These are phyloP conservation scores for Iris pallida DNA, from an alignment of 116 monocot species.

Conservation along the genomic window DNA sequence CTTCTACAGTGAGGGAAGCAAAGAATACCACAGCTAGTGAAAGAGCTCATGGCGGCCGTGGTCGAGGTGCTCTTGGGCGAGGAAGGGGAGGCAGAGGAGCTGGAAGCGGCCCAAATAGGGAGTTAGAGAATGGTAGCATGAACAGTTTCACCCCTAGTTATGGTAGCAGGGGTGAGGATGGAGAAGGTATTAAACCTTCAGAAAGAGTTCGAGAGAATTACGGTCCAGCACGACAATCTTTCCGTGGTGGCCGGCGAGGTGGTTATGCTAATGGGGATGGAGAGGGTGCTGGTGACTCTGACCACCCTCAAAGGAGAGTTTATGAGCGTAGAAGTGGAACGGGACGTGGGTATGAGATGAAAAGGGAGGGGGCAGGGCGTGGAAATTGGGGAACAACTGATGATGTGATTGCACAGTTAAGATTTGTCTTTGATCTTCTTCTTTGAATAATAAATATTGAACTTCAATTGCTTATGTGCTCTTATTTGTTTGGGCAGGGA, in stretches of 20 bases:
- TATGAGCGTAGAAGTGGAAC: conserved; percentile 90
- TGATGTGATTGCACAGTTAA: conserved; percentile 59
- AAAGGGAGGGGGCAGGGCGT: conserved; percentile 81
- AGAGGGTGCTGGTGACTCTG: conserved; percentile 20
- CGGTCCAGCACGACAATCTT: conserved; percentile 38
- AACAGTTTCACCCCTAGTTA: conserved; percentile 34
- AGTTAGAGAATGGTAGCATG: conserved; percentile 32
- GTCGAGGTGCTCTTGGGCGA: conserved; percentile 37
- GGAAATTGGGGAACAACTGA: conserved; percentile 97
- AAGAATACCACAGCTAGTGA: conserved; percentile 21
- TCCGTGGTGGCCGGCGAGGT: conserved; percentile 59
- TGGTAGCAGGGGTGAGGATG: conserved; percentile 25
- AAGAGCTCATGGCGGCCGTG: conserved; percentile 32
- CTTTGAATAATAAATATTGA: neutral
- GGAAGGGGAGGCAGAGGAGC: conserved; percentile 50
- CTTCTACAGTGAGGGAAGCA: conserved; percentile 55
- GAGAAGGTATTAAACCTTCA: conserved; percentile 17
- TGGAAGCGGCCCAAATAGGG: conserved; percentile 26
- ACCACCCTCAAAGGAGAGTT: conserved; percentile 17
- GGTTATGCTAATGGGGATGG: conserved; percentile 41
- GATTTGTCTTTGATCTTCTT: conserved; percentile 4
- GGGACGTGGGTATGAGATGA: conserved; percentile 77
- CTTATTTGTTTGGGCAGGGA: conserved; percentile 28
- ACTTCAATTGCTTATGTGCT: neutral
- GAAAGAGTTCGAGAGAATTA: conserved; percentile 39